phyloP scores from a whole-genome alignment of 2,329 filamentous ascomycete genomes.

The Diplodia scrobiculata region DNA sequence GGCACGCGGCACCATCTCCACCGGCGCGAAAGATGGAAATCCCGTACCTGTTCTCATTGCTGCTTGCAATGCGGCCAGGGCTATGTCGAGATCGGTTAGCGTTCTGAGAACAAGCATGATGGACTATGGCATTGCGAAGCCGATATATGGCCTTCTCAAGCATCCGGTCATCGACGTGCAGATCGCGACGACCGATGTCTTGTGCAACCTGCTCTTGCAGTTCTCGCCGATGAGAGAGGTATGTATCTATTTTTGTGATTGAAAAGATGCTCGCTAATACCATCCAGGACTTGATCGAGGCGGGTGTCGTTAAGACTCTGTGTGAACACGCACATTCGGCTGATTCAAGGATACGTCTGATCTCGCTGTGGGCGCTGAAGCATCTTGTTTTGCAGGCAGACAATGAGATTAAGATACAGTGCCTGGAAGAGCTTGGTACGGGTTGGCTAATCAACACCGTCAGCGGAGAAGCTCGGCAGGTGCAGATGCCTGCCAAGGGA shows the following conservation, averaged over 20 bases:
- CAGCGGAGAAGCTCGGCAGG: slow-evolving; percentile 46
- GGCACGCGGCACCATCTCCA: slow-evolving; percentile 35
- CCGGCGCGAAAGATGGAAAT: slow-evolving; percentile 67
- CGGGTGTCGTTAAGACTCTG: slow-evolving; percentile 72
- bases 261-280: slow-evolving; percentile 31
- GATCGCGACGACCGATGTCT: slow-evolving; percentile 78
- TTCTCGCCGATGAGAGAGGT: slow-evolving; percentile 91
- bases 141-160: slow-evolving; percentile 72
- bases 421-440: slow-evolving; percentile 74
- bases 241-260: slow-evolving; percentile 43
- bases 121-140: slow-evolving; percentile 78
- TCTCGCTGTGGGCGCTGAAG: slow-evolving; percentile 91
- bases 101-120: slow-evolving; percentile 83
- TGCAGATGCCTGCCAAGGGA: slow-evolving; percentile 42
- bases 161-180: slow-evolving; percentile 77
- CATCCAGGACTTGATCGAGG: slow-evolving; percentile 67
- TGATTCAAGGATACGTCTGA: slow-evolving; percentile 76
- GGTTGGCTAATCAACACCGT: slow-evolving; percentile 82
- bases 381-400: slow-evolving; percentile 76
- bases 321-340: slow-evolving; percentile 82
- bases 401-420: slow-evolving; percentile 72
- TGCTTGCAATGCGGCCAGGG: slow-evolving; percentile 78
- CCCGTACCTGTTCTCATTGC: slow-evolving; percentile 77
- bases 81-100: slow-evolving; percentile 80
- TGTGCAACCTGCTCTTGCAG: slow-evolving; percentile 83